phyloP scores from a whole-genome alignment of 2,329 filamentous ascomycete genomes.

The Cladosporium sp. region DNA sequence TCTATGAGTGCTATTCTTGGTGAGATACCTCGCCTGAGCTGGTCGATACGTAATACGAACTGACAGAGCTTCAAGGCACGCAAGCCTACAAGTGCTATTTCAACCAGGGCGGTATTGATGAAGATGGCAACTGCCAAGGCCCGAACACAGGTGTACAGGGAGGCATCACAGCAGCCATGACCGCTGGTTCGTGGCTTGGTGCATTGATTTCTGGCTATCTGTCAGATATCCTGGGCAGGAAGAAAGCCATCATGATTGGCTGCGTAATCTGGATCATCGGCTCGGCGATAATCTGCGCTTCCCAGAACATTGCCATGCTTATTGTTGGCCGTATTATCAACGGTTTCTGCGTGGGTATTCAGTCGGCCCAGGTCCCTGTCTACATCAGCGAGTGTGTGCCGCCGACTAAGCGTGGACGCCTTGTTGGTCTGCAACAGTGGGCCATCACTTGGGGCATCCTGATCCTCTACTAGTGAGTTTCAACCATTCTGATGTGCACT shows the following conservation, averaged over 20 bases:
- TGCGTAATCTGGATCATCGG: slow-evolving; percentile 41
- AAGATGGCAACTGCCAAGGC: slow-evolving; percentile 41
- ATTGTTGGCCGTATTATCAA: slow-evolving; percentile 62
- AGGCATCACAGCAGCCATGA: slow-evolving; percentile 63
- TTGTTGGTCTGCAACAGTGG: slow-evolving; percentile 67
- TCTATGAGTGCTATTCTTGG: slow-evolving; percentile 55
- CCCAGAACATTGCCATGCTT: slow-evolving; percentile 62
- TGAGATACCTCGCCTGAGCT: slow-evolving; percentile 17
- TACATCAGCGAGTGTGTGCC: slow-evolving; percentile 58
- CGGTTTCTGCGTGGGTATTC: slow-evolving; percentile 66
- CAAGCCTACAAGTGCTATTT: slow-evolving; percentile 67
- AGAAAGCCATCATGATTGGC: slow-evolving; percentile 48
- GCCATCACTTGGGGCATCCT: slow-evolving; percentile 61
- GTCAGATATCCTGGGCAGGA: slow-evolving; percentile 51
- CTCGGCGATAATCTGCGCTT: slow-evolving; percentile 54
- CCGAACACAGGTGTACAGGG: slow-evolving; percentile 53
- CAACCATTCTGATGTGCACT: not conserved
- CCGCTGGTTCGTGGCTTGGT: slow-evolving; percentile 62
- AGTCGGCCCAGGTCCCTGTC: slow-evolving; percentile 60
- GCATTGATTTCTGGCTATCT: slow-evolving; percentile 53
- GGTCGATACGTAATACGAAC: slow-evolving; percentile 45
- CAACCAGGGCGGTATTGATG: slow-evolving; percentile 45
- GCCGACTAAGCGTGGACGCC: slow-evolving; percentile 51
- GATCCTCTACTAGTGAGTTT: slow-evolving; percentile 54
- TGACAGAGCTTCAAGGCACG: slow-evolving; percentile 33